These are phyloP conservation scores for Sabuloglossum arenarium DNA, from an alignment of 495 filamentous ascomycete species.

Conservation along the genomic window DNA sequence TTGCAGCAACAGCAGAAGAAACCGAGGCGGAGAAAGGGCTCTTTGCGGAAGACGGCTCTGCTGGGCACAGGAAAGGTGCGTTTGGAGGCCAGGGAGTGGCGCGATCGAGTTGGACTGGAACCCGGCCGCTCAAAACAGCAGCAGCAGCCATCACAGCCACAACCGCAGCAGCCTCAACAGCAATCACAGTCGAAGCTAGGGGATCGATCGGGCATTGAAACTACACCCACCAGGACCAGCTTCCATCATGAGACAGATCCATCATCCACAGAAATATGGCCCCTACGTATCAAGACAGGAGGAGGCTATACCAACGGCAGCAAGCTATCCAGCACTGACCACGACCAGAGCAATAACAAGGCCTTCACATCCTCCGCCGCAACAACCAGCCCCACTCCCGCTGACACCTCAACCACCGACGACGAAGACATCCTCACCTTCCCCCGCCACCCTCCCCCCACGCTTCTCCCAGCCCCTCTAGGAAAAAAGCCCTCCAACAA, in stretches of 20 bases:
- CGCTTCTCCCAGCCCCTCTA: conserved; percentile 34
- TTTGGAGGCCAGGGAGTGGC: conserved; percentile 17
- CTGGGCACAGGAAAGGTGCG: conserved; percentile 45
- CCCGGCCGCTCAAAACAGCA: conserved; percentile 7
- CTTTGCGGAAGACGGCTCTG: conserved; percentile 58
- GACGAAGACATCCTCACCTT: conserved; percentile 56
- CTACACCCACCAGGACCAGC: not conserved
- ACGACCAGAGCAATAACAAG: not conserved
- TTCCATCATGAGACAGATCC: not conserved
- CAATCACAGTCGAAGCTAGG: conserved; percentile 3
- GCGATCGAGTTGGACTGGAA: conserved; percentile 10
- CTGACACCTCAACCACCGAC: conserved; percentile 54
- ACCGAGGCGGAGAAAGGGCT: conserved; percentile 34
- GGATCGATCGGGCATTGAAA: not conserved
- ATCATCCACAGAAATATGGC: not conserved
- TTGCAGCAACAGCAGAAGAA: conserved; percentile 39
- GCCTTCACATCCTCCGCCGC: not conserved
- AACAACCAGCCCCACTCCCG: conserved; percentile 31
- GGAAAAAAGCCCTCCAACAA: conserved; percentile 39
- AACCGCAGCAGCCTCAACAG: conserved; percentile 9
- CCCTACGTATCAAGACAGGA: not conserved
- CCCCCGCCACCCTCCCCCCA: conserved; percentile 19
- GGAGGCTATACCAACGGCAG: not conserved
- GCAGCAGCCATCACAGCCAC: too few relatives aligned
- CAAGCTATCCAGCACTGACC: not conserved